These are phyloP conservation scores for Paramecium tetraurelia DNA, from an alignment of 73 alveolate species.

Conservation along the genomic window DNA sequence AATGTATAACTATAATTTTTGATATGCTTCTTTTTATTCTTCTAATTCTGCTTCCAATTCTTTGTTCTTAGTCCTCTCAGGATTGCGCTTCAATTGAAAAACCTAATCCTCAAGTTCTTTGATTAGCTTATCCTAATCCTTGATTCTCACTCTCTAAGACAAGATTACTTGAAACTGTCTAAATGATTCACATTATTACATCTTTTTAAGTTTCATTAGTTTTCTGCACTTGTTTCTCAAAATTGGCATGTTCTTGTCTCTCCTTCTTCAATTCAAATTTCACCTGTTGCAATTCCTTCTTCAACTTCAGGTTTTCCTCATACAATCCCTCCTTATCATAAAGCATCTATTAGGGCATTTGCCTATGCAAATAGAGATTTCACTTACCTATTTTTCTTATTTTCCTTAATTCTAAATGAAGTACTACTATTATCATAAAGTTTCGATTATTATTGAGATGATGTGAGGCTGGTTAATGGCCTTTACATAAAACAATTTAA, in stretches of 20 bases:
- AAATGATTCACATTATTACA: not conserved
- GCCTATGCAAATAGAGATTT: not conserved
- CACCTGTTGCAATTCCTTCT: not conserved
- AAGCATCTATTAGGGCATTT: conserved; percentile 6
- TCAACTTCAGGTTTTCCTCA: conserved; percentile 14
- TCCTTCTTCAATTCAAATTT: not conserved
- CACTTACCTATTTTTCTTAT: not conserved
- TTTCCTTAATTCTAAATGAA: conserved; percentile 12
- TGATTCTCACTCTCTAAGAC: conserved; percentile 9
- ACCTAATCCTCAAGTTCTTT: not conserved
- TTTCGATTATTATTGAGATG: not conserved
- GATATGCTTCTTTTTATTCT: not conserved
- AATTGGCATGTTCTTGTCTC: conserved; percentile 15
- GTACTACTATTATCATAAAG: not conserved
- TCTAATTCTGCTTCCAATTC: conserved; percentile 21
- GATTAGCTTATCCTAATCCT: not conserved
- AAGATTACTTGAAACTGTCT: not conserved
- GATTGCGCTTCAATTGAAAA: not conserved
- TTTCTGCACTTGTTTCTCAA: not conserved
- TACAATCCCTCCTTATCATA: conserved; percentile 34
- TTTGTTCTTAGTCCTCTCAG: not conserved
- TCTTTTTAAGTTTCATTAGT: conserved; percentile 10
- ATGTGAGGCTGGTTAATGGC: not conserved
- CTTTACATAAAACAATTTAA: not conserved
- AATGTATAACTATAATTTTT: not conserved